Evolutionary conservation across 2,329 filamentous ascomycete genomes (phyloP).

Genomic region (Rhinocladiella similis): DNA sequence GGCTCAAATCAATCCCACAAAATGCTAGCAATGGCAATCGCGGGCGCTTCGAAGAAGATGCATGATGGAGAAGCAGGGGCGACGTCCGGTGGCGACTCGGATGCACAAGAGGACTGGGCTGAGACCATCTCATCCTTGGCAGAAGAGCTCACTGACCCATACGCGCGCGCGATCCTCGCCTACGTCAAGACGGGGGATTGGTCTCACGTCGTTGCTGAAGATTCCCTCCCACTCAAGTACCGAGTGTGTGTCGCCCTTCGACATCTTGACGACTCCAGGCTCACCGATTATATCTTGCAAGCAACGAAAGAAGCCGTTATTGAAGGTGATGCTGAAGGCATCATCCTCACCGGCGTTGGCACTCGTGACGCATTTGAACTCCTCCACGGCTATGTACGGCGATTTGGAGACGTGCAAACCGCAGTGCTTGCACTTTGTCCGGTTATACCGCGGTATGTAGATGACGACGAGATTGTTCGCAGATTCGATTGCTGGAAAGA

Average conservation of each 20-base stretch:
- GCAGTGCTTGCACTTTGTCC: conserved; percentile 56
- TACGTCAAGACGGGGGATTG: conserved; percentile 62
- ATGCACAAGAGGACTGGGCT: conserved; percentile 57
- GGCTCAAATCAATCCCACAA: conserved; percentile 56
- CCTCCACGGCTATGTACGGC: conserved; percentile 60
- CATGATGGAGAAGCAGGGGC: conserved; percentile 2
- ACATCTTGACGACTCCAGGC: conserved; percentile 47
- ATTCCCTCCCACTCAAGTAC: conserved; percentile 59
- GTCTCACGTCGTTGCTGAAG: conserved; percentile 58
- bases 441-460: conserved; percentile 59
- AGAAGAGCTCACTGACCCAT: conserved; percentile 62
- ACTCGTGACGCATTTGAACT: conserved; percentile 57
- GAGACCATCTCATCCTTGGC: conserved; percentile 63
- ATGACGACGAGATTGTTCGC: conserved; percentile 51
- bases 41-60: conserved; percentile 40
- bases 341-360: conserved; percentile 62
- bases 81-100: conserved; percentile 18
- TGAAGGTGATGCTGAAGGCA: conserved; percentile 60
- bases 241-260: conserved; percentile 62
- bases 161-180: conserved; percentile 61
- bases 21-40: conserved; percentile 55
- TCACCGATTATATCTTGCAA: conserved; percentile 56
- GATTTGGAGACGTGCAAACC: conserved; percentile 62
- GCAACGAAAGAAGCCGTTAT: conserved; percentile 52
- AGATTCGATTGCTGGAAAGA: conserved; percentile 63